Conservation (phyloP, 768 basidiomycete genomes). For the Aureoboletus auriporus region DNA sequence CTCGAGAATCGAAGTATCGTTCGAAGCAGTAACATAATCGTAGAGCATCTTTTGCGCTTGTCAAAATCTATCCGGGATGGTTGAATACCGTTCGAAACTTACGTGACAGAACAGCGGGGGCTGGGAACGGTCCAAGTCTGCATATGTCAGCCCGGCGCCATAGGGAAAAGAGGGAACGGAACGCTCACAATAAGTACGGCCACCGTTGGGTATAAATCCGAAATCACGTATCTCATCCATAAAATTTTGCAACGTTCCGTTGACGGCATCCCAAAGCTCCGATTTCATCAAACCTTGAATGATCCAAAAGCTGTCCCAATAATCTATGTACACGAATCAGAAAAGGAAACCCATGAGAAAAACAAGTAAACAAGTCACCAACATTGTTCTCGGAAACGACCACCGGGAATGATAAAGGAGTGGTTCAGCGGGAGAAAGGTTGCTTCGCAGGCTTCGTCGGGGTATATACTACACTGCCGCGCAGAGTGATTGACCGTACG, state of each 20-base stretch:
- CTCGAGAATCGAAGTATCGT: constrained; percentile 69
- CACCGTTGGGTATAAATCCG: constrained; percentile 95
- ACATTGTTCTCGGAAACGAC: constrained; percentile 83
- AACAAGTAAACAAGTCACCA: constrained; percentile 31
- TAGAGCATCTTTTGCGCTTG: constrained; percentile 64
- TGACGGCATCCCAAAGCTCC: constrained; percentile 66
- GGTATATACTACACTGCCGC: constrained; percentile 52
- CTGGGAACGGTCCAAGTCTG: constrained; percentile 87
- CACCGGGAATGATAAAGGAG: constrained; percentile 87
- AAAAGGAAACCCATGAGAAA: neutral
- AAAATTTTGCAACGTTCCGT: constrained; percentile 84
- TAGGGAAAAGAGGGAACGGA: neutral
- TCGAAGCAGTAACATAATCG: constrained; percentile 71
- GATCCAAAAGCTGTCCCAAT: constrained; percentile 82
- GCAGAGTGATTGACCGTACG: constrained; percentile 67
- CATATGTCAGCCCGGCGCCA: neutral
- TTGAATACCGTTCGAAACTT: constrained; percentile 8
- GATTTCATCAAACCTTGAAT: constrained; percentile 82
- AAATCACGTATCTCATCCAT: constrained; percentile 86
- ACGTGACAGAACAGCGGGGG: constrained; percentile 87
- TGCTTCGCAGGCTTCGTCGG: constrained; percentile 65
- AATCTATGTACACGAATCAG: constrained; percentile 33
- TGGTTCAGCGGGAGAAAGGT: constrained; percentile 87
- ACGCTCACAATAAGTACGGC: constrained; percentile 77
- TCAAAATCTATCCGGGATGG: neutral